Evolutionary conservation across 2,329 filamentous ascomycete species (phyloP), one percentile per base, ranked within the genome.

Genomic region (Nemania sp.): DNA sequence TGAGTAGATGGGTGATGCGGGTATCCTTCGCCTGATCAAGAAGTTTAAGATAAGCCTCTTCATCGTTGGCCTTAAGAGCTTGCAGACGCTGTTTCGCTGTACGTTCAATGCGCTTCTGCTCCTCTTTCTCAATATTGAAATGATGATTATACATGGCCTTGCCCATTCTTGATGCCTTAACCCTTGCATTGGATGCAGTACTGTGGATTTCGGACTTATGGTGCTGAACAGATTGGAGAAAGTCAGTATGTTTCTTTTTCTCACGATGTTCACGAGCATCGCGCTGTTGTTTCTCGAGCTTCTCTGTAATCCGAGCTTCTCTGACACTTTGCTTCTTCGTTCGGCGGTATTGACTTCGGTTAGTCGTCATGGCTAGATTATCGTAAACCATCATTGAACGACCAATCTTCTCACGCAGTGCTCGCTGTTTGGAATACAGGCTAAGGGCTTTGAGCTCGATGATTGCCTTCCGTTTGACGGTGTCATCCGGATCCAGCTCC

Each of bases 61-160:
- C 94, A 72, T 99, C 94, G 85, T 99, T 96, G 66, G 94, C 93
- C 77, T 97, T 97, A 71, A 99, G 82, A 57, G 94, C 94, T 74
- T 97, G 93, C 62, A 99, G 86, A 97, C 94, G 94, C 74, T 99
- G 94, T 80, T 99, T 99, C 61, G 94, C 94, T 8, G 93, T 99
- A 61, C 94, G 84, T 77, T 99, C 94, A 62, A 99, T 89, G 59
- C 94, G 90, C 78, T 96, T 97, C 81, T 97, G 93, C 76, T 99
- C 94, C 79, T 99, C 94, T 76, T 96, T 96, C 73, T 99, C 94
- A 70, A 99, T 97, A 71, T 93, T 90, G 74, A 92, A 89, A 72
- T 99, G 94, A 57, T 96, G 92, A 52, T 81, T 76, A 60, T 89
- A 82, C 91, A 97, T 97, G 72, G 92, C 82, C 52, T 90, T 89